phyloP scores from a whole-genome alignment of 768 basidiomycete species.

The Coprinellus aureogranulatus region DNA sequence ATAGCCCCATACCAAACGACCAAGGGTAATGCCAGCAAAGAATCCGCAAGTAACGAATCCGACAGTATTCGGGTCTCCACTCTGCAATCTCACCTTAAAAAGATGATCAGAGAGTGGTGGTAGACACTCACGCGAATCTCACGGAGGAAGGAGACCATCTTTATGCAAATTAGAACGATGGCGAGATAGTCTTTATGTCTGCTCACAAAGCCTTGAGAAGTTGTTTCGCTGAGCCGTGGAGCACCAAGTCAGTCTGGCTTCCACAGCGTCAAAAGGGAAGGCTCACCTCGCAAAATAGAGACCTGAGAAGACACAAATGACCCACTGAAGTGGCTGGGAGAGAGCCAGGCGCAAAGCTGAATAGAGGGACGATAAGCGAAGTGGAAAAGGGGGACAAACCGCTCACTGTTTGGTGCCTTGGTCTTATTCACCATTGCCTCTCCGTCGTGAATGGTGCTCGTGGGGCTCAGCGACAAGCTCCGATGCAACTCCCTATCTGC shows the following conservation, averaged over 20 bases:
- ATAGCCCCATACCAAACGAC: constrained; percentile 50
- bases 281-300: constrained; percentile 52
- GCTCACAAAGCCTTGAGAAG: constrained; percentile 53
- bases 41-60: constrained; percentile 60
- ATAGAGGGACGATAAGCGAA: not conserved
- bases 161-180: not conserved
- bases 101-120: not conserved
- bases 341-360: not conserved
- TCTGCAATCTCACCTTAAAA: constrained; percentile 19
- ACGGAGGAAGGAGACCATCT: constrained; percentile 57
- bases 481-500: constrained; percentile 11
- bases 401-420: constrained; percentile 15
- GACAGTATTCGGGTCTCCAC: constrained; percentile 48
- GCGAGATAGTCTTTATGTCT: not conserved
- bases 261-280: not conserved
- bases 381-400: not conserved
- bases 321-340: constrained; percentile 45
- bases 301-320: constrained; percentile 41
- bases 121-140: constrained; percentile 36
- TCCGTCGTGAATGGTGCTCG: not conserved
- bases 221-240: constrained; percentile 39
- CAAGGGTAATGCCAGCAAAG: constrained; percentile 54
- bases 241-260: not conserved
- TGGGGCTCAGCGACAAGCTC: constrained; percentile 5
- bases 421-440: not conserved